Evolutionary conservation across 2,329 filamentous ascomycete species (phyloP), one percentile per base, ranked within the genome.

Genomic region (Alternaria gansuensis): DNA sequence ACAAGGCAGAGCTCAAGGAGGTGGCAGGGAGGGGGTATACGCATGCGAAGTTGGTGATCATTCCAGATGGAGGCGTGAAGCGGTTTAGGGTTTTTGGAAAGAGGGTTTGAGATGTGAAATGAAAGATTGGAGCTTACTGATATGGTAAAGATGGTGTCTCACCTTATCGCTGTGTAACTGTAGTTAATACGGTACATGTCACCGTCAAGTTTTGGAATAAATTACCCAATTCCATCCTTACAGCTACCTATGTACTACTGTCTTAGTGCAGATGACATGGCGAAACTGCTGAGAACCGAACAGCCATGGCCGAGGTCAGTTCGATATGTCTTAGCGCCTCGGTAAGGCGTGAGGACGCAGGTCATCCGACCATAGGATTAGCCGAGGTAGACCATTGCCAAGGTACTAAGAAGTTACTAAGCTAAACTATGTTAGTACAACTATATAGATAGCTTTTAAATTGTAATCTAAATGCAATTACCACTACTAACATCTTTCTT

Each of bases 61-160:
- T 97, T 67, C 94, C 94, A 0, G 93, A 98, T 77, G 93, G 94
- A 33, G 93, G 94, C 24, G 90, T 97, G 3, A 97, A 96, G 86
- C 83, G 93, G 64, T 85, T 97, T 65, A 86, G 92, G 44, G 87
- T 94, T 2, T 88, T 91, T 76, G 91, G 90, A 2, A 87, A 84
- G 64, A 72, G 65, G 55, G 62, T 64, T 9, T 70, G 50, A 61
- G 36, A 3, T 14, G 26, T 21, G 14, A 13, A 21, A 21, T 10
- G 9, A 2, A 36, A 34, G 31, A 9, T 31, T 4, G 17, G 17
- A 17, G 1, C 17, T 13, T 29, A 26, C 28, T 13, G 26, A 29
- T 29, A 31, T 11, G 5, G 13, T 14, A 17, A 14, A 40, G 21
- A 24, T 4, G 21, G 21, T 40, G 37, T 40, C 21, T 40, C 1